A percentile compares a stretch with the other conserved stretches of the same genome.
Evolutionary conservation across 2,329 filamentous ascomycete species (phyloP).

Genomic region (Rosellinia necatrix): DNA sequence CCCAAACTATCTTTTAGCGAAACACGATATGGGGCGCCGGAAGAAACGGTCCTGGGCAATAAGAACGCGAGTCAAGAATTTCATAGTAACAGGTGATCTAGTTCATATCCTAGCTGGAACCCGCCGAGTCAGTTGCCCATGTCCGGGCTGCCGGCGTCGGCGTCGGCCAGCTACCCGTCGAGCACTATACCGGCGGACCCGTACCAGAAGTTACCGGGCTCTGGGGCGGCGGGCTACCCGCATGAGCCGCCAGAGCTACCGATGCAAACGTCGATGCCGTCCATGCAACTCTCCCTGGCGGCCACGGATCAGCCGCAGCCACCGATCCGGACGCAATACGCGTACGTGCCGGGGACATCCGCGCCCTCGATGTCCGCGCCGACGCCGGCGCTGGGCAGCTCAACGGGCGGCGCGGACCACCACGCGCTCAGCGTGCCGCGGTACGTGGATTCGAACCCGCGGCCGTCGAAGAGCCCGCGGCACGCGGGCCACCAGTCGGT

Average conservation of each 20-base stretch:
- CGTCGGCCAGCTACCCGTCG: slow-evolving; percentile 53
- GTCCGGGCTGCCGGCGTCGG: slow-evolving; percentile 54
- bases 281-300: slow-evolving; percentile 57
- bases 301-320: slow-evolving; percentile 51
- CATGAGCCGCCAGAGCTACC: slow-evolving; percentile 60
- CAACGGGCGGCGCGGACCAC: slow-evolving; percentile 46
- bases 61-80: slow-evolving; percentile 4
- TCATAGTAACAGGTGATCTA: slow-evolving; percentile 43
- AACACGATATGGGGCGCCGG: not conserved
- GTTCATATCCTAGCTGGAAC: slow-evolving; percentile 64
- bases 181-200: slow-evolving; percentile 55
- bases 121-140: slow-evolving; percentile 50
- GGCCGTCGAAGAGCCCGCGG: slow-evolving; percentile 61
- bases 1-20: not conserved
- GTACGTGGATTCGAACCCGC: slow-evolving; percentile 60
- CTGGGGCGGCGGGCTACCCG: slow-evolving; percentile 52
- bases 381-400: slow-evolving; percentile 38
- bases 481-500: slow-evolving; percentile 59
- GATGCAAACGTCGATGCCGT: slow-evolving; percentile 58
- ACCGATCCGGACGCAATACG: slow-evolving; percentile 58
- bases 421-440: slow-evolving; percentile 58
- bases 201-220: slow-evolving; percentile 58
- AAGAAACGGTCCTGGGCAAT: not conserved
- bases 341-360: slow-evolving; percentile 57
- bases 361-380: slow-evolving; percentile 54